These are phyloP conservation scores for Naganishia sp. DNA, from an alignment of 1,284 basidiomycete genomes.

Conservation along the genomic window DNA sequence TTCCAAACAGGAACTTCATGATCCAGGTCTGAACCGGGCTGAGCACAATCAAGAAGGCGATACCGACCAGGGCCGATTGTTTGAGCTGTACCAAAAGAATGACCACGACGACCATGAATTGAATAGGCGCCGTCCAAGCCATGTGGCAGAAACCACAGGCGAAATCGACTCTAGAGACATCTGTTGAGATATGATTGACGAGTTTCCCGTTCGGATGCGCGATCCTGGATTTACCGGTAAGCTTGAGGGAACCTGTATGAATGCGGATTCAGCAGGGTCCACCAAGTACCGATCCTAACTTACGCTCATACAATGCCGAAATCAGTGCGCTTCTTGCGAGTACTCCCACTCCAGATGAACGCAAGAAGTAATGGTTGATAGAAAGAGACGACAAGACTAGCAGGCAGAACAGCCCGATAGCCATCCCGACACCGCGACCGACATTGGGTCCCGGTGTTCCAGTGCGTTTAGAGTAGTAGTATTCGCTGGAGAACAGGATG, in stretches of 20 bases:
- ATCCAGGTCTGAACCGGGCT: constrained; percentile 67
- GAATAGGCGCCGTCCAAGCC: constrained; percentile 67
- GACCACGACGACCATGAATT: constrained; percentile 53
- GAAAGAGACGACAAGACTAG: constrained; percentile 69
- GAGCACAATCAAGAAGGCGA: constrained; percentile 69
- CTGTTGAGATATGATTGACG: constrained; percentile 91
- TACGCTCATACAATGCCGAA: constrained; percentile 74
- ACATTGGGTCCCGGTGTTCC: constrained; percentile 61
- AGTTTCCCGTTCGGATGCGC: constrained; percentile 81
- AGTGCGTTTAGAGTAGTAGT: constrained; percentile 60
- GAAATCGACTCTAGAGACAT: constrained; percentile 80
- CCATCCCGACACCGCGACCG: constrained; percentile 72
- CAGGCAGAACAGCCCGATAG: constrained; percentile 69
- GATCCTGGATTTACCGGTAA: constrained; percentile 79
- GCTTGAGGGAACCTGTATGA: constrained; percentile 61
- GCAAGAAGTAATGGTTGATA: constrained; percentile 68
- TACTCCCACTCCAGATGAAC: constrained; percentile 68
- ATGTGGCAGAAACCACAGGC: constrained; percentile 72
- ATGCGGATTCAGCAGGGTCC: not conserved
- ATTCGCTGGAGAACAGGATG: constrained; percentile 71
- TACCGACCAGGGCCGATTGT: constrained; percentile 57
- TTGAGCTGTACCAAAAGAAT: constrained; percentile 57
- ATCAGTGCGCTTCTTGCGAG: constrained; percentile 83
- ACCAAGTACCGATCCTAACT: not conserved
- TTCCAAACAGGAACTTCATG: constrained; percentile 72